phyloP scores from a whole-genome alignment of 371 early-diverging fungal species.

The Sporodiniella umbellata region DNA sequence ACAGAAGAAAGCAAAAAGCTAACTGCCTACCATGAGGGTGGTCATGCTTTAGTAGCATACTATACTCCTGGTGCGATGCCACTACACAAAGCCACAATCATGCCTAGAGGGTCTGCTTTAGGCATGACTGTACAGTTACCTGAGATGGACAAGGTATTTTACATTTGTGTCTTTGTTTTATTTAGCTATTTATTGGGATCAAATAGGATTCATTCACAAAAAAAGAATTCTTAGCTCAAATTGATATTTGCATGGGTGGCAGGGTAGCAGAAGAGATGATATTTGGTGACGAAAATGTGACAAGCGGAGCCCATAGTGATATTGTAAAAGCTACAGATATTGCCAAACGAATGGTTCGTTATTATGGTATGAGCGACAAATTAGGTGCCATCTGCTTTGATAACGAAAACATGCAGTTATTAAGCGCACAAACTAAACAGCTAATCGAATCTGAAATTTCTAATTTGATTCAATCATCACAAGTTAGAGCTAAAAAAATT shows the following conservation, averaged over 20 bases:
- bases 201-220: conserved; percentile 74
- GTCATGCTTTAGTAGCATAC: conserved; percentile 94
- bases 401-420: conserved; percentile 68
- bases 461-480: conserved; percentile 59
- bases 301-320: conserved; percentile 92
- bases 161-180: neutral
- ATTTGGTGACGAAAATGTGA: conserved; percentile 90
- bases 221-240: conserved; percentile 81
- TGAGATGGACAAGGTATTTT: conserved; percentile 80
- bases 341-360: conserved; percentile 91
- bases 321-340: conserved; percentile 88
- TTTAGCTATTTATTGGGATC: neutral
- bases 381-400: conserved; percentile 63
- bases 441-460: conserved; percentile 86
- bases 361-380: conserved; percentile 94
- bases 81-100: conserved; percentile 96
- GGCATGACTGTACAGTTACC: conserved; percentile 96
- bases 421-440: conserved; percentile 73
- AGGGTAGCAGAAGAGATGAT: conserved; percentile 95
- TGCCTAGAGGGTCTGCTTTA: conserved; percentile 91
- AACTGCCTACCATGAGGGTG: conserved; percentile 98
- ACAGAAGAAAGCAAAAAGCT: conserved; percentile 81
- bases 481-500: conserved; percentile 67
- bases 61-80: conserved; percentile 95
- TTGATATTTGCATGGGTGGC: conserved; percentile 98